A percentile compares a stretch with the other conserved stretches of the same genome.
These are phyloP conservation scores for Tephrocybe sp. DNA, from an alignment of 768 basidiomycete species.

Conservation along the genomic window DNA sequence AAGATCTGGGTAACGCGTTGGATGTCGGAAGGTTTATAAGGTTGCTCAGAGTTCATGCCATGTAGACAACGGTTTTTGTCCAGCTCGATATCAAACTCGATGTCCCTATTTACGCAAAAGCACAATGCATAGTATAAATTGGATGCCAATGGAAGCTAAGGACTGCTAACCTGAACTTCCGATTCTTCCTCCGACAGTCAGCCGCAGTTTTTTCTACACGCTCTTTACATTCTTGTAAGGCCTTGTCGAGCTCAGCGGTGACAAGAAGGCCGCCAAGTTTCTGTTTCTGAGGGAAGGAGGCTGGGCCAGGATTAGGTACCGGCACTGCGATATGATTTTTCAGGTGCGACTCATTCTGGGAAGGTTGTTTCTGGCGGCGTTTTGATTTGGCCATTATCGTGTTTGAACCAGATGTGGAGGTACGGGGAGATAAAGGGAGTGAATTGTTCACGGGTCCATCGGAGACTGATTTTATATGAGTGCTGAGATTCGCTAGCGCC, in stretches of 20 bases:
- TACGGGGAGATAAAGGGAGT: too few relatives aligned
- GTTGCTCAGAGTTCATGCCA: slow-evolving; percentile 24
- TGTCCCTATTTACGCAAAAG: too few relatives aligned
- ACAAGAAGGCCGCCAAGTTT: slow-evolving; percentile 39
- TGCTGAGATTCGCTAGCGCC: too few relatives aligned
- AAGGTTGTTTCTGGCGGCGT: too few relatives aligned
- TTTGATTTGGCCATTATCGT: too few relatives aligned
- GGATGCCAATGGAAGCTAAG: too few relatives aligned
- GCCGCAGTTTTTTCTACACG: slow-evolving; percentile 43
- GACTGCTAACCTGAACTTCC: slow-evolving; percentile 45
- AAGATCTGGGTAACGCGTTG: slow-evolving; percentile 51
- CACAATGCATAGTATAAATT: too few relatives aligned
- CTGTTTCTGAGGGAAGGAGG: slow-evolving; percentile 11
- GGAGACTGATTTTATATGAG: too few relatives aligned
- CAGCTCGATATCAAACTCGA: slow-evolving; percentile 55
- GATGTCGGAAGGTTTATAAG: slow-evolving; percentile 34
- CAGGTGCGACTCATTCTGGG: too few relatives aligned
- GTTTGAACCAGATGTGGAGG: too few relatives aligned
- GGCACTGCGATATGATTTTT: too few relatives aligned
- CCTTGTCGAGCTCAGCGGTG: slow-evolving; percentile 46
- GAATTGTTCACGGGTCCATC: too few relatives aligned
- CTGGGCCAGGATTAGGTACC: background rate
- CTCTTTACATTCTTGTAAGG: slow-evolving; percentile 39
- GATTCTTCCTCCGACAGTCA: slow-evolving; percentile 42
- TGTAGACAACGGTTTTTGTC: slow-evolving; percentile 43